Evolutionary conservation across 768 basidiomycete species (phyloP).

Genomic region (Favolaschia claudopus): DNA sequence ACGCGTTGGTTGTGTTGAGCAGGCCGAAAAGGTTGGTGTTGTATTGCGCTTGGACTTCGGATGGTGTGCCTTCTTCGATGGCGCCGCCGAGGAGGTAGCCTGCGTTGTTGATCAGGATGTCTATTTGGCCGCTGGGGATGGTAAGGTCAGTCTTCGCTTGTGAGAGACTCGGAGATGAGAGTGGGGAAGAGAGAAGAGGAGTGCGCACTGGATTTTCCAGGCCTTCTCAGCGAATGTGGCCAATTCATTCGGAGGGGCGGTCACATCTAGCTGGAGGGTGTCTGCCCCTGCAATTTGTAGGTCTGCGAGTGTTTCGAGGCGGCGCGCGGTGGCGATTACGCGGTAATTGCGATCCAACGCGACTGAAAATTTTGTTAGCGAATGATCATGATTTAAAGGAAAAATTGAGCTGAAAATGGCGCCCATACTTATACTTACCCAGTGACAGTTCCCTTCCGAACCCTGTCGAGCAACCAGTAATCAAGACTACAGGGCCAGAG

Average conservation of each 20-base stretch:
- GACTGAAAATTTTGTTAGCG: neutral
- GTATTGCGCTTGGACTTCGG: conserved; percentile 29
- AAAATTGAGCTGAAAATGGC: conserved; percentile 21
- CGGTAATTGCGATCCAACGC: conserved; percentile 34
- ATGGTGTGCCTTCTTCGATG: conserved; percentile 33
- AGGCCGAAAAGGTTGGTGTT: conserved; percentile 42
- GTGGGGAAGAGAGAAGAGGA: neutral
- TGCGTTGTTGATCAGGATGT: conserved; percentile 44
- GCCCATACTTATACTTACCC: neutral
- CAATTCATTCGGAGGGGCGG: conserved; percentile 29
- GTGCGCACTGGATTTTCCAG: conserved; percentile 28
- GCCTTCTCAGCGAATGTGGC: conserved; percentile 32
- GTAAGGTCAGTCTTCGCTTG: neutral
- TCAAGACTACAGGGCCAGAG: conserved; percentile 24
- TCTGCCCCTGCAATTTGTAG: conserved; percentile 36
- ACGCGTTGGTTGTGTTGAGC: conserved; percentile 37
- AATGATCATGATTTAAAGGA: too few relatives aligned
- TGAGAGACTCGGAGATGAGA: neutral
- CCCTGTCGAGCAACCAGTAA: conserved; percentile 40
- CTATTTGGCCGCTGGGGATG: conserved; percentile 35
- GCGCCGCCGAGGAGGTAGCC: conserved; percentile 36
- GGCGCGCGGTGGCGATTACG: conserved; percentile 43
- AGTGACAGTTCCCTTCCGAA: conserved; percentile 37
- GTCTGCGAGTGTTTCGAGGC: conserved; percentile 29
- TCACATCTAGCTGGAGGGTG: conserved; percentile 38